A percentile compares a stretch with the other conserved stretches of the same genome.
phyloP scores from a whole-genome alignment of 495 filamentous ascomycete species.

The Schizothecium vesticola region DNA sequence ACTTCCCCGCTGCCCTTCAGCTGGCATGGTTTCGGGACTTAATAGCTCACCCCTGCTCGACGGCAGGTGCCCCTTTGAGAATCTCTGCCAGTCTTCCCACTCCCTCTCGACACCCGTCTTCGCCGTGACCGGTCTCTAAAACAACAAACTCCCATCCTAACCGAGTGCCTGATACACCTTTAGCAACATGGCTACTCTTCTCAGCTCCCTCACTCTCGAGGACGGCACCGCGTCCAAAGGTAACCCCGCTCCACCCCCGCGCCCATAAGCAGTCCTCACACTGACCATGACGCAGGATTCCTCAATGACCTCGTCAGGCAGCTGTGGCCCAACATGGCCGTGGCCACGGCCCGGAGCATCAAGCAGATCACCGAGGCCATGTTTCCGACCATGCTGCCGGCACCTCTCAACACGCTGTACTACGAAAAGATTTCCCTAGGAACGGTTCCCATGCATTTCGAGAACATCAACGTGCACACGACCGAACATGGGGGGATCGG shows the following conservation, averaged over 20 bases:
- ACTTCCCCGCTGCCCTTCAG: not conserved
- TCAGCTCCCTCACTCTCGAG: not conserved
- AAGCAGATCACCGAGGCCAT: slow-evolving; percentile 38
- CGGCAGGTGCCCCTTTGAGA: not conserved
- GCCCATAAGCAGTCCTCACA: not conserved
- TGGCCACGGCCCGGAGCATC: slow-evolving; percentile 31
- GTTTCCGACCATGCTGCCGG: slow-evolving; percentile 35
- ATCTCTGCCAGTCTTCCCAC: not conserved
- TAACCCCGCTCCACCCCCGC: not conserved
- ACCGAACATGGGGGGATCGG: slow-evolving; percentile 35
- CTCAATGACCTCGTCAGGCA: slow-evolving; percentile 41
- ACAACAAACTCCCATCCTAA: not conserved
- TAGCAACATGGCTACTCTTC: not conserved
- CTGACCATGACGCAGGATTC: slow-evolving; percentile 23
- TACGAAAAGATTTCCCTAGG: slow-evolving; percentile 41
- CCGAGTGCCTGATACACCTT: not conserved
- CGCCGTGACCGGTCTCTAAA: not conserved
- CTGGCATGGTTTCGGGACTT: not conserved
- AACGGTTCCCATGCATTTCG: slow-evolving; percentile 29
- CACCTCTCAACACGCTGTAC: slow-evolving; percentile 30
- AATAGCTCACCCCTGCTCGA: not conserved
- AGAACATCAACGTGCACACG: slow-evolving; percentile 36
- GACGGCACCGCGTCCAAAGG: not conserved
- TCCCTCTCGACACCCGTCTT: not conserved
- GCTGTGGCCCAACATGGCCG: slow-evolving; percentile 41